Conservation (phyloP, 2,329 filamentous ascomycete species). For the Ascochyta fabae region DNA sequence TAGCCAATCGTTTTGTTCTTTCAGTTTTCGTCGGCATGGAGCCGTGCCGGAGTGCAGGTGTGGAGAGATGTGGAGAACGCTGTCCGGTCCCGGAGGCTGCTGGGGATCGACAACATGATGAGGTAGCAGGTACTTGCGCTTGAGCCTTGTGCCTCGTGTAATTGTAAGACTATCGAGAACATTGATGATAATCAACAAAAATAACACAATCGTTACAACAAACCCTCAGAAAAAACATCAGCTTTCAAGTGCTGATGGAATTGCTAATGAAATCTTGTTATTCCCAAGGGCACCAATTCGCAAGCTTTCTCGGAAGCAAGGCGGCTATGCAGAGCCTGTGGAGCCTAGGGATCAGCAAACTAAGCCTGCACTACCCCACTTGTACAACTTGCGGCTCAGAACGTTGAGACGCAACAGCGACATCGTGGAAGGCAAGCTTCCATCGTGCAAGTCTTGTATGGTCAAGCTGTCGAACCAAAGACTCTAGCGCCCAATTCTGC, state of each 20-base stretch:
- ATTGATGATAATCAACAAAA: not conserved
- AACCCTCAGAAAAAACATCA: not conserved
- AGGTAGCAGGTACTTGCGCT: not conserved
- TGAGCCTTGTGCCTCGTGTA: constrained; percentile 10
- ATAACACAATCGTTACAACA: not conserved
- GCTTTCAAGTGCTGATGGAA: not conserved
- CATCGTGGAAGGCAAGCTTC: constrained; percentile 4
- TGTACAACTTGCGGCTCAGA: constrained; percentile 16
- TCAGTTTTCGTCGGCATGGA: not conserved
- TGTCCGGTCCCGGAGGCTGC: constrained; percentile 1
- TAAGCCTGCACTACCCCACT: constrained; percentile 2
- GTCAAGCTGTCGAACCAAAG: constrained; percentile 9
- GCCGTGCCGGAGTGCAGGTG: not conserved
- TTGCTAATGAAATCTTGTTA: not conserved
- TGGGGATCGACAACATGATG: constrained; percentile 3
- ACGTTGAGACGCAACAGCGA: constrained; percentile 22
- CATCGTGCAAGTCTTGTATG: constrained; percentile 9
- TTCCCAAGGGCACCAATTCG: not conserved
- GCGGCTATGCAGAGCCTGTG: constrained; percentile 4
- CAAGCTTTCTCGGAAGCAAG: constrained; percentile 6
- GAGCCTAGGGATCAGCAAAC: constrained; percentile 6
- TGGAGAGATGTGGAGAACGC: constrained; percentile 1
- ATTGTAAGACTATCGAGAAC: not conserved
- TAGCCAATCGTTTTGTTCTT: constrained; percentile 19
- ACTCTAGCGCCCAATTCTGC: not conserved